Evolutionary conservation across 805 yeast genomes (phyloP), one percentile per base, ranked within the genome.

Genomic region (Sugiyamaella marilandica): DNA sequence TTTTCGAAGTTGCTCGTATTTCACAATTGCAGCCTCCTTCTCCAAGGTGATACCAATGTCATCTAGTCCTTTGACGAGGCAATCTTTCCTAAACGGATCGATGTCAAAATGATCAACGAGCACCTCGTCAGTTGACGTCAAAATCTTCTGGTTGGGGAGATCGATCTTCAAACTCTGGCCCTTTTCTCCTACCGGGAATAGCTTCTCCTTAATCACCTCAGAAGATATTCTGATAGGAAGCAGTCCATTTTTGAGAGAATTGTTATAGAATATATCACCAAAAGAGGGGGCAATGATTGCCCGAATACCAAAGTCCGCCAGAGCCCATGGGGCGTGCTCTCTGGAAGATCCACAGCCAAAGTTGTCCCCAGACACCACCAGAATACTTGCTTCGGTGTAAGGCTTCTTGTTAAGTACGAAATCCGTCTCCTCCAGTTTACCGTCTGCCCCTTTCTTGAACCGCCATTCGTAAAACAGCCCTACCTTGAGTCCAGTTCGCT

Each of bases 271-370:
- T 64, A 94, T 94, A 73, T 94, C 99, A 70, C 98, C 99, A 63
- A 92, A 94, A 0, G 97, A 90, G 53, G 98, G 99, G 5, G 98
- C 98, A 70, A 94, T 91, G 66, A 94, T 87, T 58, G 92, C 85
- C 71, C 87, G 85, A 71, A 94, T 90, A 71, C 99, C 99, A 65
- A 94, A 94, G 73, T 94, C 99, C 65, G 90, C 91, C 61, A 94
- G 79, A 1, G 99, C 98, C 99, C 99, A 94, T 54, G 99, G 98
- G 33, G 99, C 99, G 66, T 94, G 99, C 72, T 94, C 99, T 80
- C 99, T 88, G 1, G 97, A 91, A 39, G 97, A 91, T 65, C 99
- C 99, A 76, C 99, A 94, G 61, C 99, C 99, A 68, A 94, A 94
- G 77, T 94, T 94, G 68, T 88, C 95, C 70, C 99, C 99, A 41